Conservation (phyloP, 257 asterid genomes). For the Asclepias syriaca region DNA sequence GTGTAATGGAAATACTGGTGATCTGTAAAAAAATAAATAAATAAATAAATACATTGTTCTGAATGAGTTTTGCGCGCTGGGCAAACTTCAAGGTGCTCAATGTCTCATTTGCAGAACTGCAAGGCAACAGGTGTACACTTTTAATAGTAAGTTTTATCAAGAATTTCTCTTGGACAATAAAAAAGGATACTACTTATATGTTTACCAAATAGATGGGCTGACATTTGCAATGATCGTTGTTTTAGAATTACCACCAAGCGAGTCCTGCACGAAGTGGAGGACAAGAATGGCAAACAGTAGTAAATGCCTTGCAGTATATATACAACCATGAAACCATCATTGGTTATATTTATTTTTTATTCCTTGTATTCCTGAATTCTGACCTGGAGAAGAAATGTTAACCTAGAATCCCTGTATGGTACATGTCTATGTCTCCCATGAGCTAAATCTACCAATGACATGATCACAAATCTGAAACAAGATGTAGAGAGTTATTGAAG, state of each 20-base stretch:
- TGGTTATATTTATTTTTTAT: neutral
- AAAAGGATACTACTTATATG: slow-evolving; percentile 1
- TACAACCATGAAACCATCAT: neutral
- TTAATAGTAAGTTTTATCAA: neutral
- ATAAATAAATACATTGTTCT: slow-evolving; percentile 53
- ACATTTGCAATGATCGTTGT: slow-evolving; percentile 79
- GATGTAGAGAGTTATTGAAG: slow-evolving; percentile 19
- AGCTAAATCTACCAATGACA: slow-evolving; percentile 82
- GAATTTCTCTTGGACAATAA: neutral
- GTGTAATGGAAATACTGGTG: slow-evolving; percentile 11
- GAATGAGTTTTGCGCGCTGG: slow-evolving; percentile 84
- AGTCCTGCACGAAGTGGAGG: slow-evolving; percentile 53
- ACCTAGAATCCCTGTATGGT: slow-evolving; percentile 86
- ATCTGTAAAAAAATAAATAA: slow-evolving; percentile 1
- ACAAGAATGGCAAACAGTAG: slow-evolving; percentile 15
- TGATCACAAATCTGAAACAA: slow-evolving; percentile 63
- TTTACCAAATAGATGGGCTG: slow-evolving; percentile 80
- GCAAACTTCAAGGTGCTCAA: slow-evolving; percentile 84
- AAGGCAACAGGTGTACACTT: slow-evolving; percentile 12
- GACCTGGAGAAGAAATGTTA: slow-evolving; percentile 93
- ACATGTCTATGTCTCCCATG: slow-evolving; percentile 81
- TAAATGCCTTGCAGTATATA: neutral
- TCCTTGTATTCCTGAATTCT: slow-evolving; percentile 13
- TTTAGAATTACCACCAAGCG: slow-evolving; percentile 90
- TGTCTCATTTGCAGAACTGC: slow-evolving; percentile 78